Evolutionary conservation across 768 basidiomycete genomes (phyloP), one percentile per base, ranked within the genome.

Genomic region (Amanita pallidorosea): DNA sequence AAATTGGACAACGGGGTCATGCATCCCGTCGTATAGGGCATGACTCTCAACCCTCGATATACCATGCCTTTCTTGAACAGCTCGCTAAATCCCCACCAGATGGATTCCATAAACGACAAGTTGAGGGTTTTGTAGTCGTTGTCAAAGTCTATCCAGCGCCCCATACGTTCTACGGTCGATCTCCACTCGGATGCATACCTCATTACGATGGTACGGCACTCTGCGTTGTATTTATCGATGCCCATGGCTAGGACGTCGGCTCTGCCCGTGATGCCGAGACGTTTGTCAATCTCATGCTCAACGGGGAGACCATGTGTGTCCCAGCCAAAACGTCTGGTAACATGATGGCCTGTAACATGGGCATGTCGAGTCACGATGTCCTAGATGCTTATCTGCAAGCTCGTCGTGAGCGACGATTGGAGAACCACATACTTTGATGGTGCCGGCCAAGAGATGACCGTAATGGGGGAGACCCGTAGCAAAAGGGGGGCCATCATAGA

Each of bases 121-220:
- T 98, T 92, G 55, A 98, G 77, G 13, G 96, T 99, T 74, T 97
- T 98, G 74, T 99, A 99, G 60, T 97, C 96, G 59, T 97, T 89
- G 67, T 99, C 96, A 59, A 99, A 99, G 68, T 99, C 96, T 69
- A 99, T 98, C 96, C 96, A 99, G 55, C 96, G 83, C 31, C 95
- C 96, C 86, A 98, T 94, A 56, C 96, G 82, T 67, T 96, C 94
- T 49, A 99, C 95, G 4, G 94, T 98, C 33, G 70, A 62, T 45
- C 93, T 83, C 96, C 96, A 99, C 63, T 98, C 94, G 6, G 80
- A 76, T 2, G 94, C 76, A 65, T 98, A 98, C 45, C 92, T 79
- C 94, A 99, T 97, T 60, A 98, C 95, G 63, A 98, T 98, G 54
- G 81, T 80, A 31, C 95, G 81, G 62, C 96, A 99, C 65, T 97